Percentiles rank a stretch among this genome's conserved stretches.
Evolutionary conservation across 2,329 filamentous ascomycete genomes (phyloP).

Genomic region (Clarireedia monteithiana): DNA sequence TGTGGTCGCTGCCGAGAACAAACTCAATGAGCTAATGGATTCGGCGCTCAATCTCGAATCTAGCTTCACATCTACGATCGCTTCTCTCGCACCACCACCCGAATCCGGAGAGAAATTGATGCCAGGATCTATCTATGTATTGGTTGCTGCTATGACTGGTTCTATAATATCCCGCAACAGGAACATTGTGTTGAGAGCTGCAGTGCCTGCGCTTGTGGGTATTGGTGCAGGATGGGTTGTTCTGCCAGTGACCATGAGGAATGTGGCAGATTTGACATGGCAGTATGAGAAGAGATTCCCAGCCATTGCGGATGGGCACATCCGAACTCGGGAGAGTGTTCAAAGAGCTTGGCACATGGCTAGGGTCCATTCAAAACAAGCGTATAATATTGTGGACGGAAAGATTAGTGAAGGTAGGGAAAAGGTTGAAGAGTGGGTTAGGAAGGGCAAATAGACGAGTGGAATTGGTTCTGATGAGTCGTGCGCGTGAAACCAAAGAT

Average conservation of each 20-base stretch:
- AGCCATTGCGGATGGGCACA: conserved; percentile 71
- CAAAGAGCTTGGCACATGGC: conserved; percentile 65
- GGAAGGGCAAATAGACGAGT: conserved; percentile 53
- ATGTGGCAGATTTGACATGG: conserved; percentile 82
- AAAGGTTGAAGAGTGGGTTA: conserved; percentile 80
- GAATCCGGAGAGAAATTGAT: conserved; percentile 84
- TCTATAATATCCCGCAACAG: conserved; percentile 86
- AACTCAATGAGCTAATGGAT: conserved; percentile 75
- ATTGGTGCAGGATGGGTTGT: conserved; percentile 77
- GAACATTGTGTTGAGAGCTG: conserved; percentile 71
- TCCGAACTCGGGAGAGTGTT: conserved; percentile 61
- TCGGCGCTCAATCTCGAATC: conserved; percentile 78
- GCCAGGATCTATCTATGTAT: conserved; percentile 83
- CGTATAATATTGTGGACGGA: conserved; percentile 66
- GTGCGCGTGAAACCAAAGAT: background rate
- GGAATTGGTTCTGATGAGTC: background rate
- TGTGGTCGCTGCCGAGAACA: conserved; percentile 67
- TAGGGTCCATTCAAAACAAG: conserved; percentile 64
- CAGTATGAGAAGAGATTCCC: conserved; percentile 88
- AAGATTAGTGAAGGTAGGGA: conserved; percentile 71
- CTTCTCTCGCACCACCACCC: conserved; percentile 76
- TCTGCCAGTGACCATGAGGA: conserved; percentile 82
- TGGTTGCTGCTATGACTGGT: conserved; percentile 91
- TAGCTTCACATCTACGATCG: conserved; percentile 82
- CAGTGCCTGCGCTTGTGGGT: conserved; percentile 71